Conservation (phyloP, 805 yeast species). For the Groenewaldozyma tartarivorans region DNA sequence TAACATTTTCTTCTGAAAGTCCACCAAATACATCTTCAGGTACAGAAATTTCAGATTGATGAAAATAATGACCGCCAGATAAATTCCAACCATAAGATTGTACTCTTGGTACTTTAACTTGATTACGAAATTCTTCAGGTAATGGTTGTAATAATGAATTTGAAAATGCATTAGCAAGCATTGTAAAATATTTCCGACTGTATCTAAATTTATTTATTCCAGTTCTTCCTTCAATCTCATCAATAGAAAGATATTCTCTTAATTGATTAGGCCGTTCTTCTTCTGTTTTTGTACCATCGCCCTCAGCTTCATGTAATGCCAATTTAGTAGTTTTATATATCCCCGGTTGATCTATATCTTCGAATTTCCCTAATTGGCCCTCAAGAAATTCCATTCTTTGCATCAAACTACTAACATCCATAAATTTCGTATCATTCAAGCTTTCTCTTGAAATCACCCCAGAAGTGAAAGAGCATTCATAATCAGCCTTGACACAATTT, state of each 20-base stretch:
- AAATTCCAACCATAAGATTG: constrained; percentile 60
- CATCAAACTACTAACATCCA: background rate
- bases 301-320: background rate
- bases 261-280: background rate
- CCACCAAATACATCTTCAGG: constrained; percentile 15
- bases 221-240: background rate
- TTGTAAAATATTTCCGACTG: constrained; percentile 11
- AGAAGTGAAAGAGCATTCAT: constrained; percentile 15
- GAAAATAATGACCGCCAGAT: constrained; percentile 46
- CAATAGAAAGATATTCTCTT: background rate
- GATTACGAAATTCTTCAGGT: constrained; percentile 11
- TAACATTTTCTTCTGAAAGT: constrained; percentile 5
- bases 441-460: background rate
- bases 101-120: constrained; percentile 40
- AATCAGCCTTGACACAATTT: constrained; percentile 33
- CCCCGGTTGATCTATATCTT: background rate
- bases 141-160: constrained; percentile 9
- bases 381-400: background rate
- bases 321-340: background rate
- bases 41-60: constrained; percentile 17
- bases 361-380: background rate
- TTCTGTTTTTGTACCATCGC: background rate
- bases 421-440: background rate
- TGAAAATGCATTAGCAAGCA: constrained; percentile 16
- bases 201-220: constrained; percentile 11